Conservation (phyloP, 192 early-diverging fungal species). For the Gigaspora rosea region DNA sequence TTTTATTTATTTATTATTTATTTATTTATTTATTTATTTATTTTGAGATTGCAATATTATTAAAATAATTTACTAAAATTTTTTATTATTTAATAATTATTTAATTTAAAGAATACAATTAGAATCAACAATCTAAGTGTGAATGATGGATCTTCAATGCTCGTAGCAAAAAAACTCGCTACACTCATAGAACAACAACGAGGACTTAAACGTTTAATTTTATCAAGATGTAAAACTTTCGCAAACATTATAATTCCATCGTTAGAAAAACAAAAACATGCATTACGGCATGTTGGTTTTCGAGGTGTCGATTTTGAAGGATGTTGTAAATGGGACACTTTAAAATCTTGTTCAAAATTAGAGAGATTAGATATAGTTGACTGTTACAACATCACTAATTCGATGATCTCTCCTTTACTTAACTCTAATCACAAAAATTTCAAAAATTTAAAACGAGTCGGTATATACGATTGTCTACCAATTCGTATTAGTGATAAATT, state of each 20-base stretch:
- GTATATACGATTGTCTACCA: not conserved
- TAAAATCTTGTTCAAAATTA: slow-evolving; percentile 9
- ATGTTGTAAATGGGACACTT: not conserved
- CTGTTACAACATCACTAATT: not conserved
- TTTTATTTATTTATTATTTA: too few relatives aligned
- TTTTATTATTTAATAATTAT: not conserved
- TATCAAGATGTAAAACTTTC: not conserved
- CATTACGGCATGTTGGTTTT: slow-evolving; percentile 3
- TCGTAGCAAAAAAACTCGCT: not conserved
- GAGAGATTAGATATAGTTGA: slow-evolving; percentile 9
- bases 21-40: too few relatives aligned
- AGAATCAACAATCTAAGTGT: not conserved
- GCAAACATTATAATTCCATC: slow-evolving; percentile 2
- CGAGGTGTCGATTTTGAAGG: slow-evolving; percentile 10
- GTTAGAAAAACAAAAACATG: slow-evolving; percentile 5
- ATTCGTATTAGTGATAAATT: not conserved
- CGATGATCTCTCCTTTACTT: not conserved
- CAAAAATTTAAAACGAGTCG: not conserved
- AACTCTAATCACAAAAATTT: not conserved
- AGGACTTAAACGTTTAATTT: not conserved
- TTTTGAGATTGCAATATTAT: too few relatives aligned
- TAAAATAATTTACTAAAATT: not conserved
- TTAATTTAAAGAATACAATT: not conserved
- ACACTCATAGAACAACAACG: not conserved
- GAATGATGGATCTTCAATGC: not conserved